Evolutionary conservation across 495 filamentous ascomycete genomes (phyloP), one percentile per base, ranked within the genome.

Genomic region (Evansstolkia leycettana): DNA sequence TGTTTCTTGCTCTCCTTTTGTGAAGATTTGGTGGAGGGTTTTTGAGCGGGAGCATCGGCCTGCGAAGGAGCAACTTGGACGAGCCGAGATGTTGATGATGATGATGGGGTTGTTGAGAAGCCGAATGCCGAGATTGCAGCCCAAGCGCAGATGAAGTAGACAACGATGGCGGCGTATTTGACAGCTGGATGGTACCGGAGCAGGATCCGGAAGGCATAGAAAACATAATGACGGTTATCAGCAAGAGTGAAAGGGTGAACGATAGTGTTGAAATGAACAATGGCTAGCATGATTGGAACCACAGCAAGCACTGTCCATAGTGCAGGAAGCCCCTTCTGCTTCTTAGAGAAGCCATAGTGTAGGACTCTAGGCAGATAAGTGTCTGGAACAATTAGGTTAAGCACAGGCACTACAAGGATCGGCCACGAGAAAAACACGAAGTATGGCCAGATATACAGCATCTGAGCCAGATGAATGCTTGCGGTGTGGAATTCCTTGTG

Each of bases 231-330:
- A 2, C 90, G 69, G 58, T 98, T 98, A 53, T 98, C 90, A 18
- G 90, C 90, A 2, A 96, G 71, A 1, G 89, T 93, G 47, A 95
- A 98, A 1, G 90, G 90, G 52, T 98, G 90, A 35, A 98, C 75
- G 39, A 92, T 76, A 26, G 90, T 96, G 65, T 95, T 96, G 68
- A 65, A 79, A 41, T 76, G 70, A 16, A 92, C 72, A 7, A 81
- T 65, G 3, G 54, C 47, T 15, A 76, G 50, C 41, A 80, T 73
- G 5, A 64, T 25, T 2, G 50, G 54, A 1, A 77, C 39, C 16
- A 67, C 58, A 10, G 48, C 17, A 17, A 65, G 10, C 10, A 45
- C 43, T 3, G 67, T 46, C 15, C 57, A 18, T 9, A 64, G 5
- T 13, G 49, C 49, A 2, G 73, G 72, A 4, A 63, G 39, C 6